Evolutionary conservation across 345 rosid species (phyloP), one percentile per base, ranked within the genome.

Genomic region (Pugionium dolabratum): DNA sequence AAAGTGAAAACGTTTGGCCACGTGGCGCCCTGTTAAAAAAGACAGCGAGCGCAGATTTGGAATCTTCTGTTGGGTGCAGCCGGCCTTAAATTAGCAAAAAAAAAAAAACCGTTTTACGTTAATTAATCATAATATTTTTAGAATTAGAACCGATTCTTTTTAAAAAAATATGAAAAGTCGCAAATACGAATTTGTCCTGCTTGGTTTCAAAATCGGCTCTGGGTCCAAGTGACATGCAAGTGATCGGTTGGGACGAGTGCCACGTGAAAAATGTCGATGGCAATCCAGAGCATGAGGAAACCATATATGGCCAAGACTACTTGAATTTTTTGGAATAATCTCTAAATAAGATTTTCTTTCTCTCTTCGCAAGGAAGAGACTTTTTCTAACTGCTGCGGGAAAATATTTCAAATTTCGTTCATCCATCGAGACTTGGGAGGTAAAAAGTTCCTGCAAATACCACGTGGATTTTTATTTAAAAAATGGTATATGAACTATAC

Each of bases 171-270:
- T 7, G n/a, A n/a, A n/a, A n/a, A n/a, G 11, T 45, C 61, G 58
- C 31, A 28, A 2, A 18, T 6, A 28, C 25, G 58, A 36, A n/a
- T 40, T n/a, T 31, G 41, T n/a, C n/a, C n/a, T n/a, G n/a, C n/a
- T n/a, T n/a, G n/a, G n/a, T n/a, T n/a, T n/a, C n/a, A n/a, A n/a
- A n/a, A n/a, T n/a, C n/a, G n/a, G n/a, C n/a, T n/a, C n/a, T n/a
- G n/a, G 80, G 69, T 49, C 77, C 85, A 79, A 66, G 70, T 67
- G 81, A 72, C 78, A 66, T 78, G 77, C 76, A 77, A 75, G 52
- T 65, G 75, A 79, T 69, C 59, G 81, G 70, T 75, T 70, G 28
- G 32, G 59, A 68, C 37, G 57, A 25, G 56, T 35, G 57, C 65
- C 82, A 75, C 83, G 81, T 81, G 80, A 77, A 10, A 1, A 42